These are phyloP conservation scores for Vaccinium vitisidaea DNA, from an alignment of 148 eudicot species.

Conservation along the genomic window DNA sequence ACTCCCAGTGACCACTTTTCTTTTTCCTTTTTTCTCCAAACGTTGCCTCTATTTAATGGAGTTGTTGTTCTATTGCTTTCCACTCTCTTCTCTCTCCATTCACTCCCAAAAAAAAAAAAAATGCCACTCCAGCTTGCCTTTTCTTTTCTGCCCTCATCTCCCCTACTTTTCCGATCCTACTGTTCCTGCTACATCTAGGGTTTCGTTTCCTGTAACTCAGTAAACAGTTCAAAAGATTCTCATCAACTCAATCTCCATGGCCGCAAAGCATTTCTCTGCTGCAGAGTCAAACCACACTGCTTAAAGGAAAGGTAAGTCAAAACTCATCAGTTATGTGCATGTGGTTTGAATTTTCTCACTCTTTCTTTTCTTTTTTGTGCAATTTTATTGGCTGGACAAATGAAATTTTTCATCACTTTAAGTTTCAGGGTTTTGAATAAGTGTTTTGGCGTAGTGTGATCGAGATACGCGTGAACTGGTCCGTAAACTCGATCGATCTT, in stretches of 20 bases:
- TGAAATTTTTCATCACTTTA: constrained; percentile 1
- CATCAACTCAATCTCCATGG: not conserved
- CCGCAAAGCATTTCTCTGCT: not conserved
- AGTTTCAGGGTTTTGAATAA: not conserved
- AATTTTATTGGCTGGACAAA: not conserved
- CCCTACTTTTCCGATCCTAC: constrained; percentile 11
- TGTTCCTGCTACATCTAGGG: constrained; percentile 19
- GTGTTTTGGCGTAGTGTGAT: not conserved
- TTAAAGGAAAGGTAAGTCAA: not conserved
- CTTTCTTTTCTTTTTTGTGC: not conserved
- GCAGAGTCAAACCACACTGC: not conserved
- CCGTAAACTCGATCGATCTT: not conserved
- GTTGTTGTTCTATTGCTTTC: not conserved
- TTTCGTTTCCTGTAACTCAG: constrained; percentile 8
- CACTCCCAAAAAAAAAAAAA: not conserved
- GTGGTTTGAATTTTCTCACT: not conserved
- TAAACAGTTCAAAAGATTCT: not conserved
- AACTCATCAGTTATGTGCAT: not conserved
- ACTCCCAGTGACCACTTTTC: not conserved
- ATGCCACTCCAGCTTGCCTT: not conserved
- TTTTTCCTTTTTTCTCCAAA: not conserved
- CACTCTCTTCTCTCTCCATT: not conserved
- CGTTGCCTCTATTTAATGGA: constrained; percentile 12
- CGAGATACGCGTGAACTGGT: no score
- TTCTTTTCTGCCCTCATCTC: constrained; percentile 6